Evolutionary conservation across 2,329 filamentous ascomycete species (phyloP), one percentile per base, ranked within the genome.

Genomic region (Aspergillus phoenicis): DNA sequence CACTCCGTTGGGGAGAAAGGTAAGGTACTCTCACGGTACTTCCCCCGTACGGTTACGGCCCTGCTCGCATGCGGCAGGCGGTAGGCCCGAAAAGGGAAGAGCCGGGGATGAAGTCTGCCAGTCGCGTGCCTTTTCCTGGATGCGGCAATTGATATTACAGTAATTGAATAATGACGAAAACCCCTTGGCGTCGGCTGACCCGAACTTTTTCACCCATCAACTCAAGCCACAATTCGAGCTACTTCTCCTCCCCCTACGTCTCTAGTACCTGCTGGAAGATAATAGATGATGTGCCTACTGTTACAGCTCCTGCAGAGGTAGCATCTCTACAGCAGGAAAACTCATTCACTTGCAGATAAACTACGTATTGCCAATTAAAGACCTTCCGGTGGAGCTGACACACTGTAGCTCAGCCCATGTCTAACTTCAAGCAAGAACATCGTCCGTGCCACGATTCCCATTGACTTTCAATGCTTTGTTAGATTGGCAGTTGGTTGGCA

Each of bases 61-160:
- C 8, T 47, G 41, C 8, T 26, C 39, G 17, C 39, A 24, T 28
- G 33, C 28, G 53, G 26, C 47, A 51, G 45, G 47, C 47, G 47
- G 47, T 51, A 51, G 47, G 47, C 26, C 47, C 26, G 26, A 51
- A 51, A 20, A 33, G 47, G 47, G 47, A 51, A 33, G 41, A 45
- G 41, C 41, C 41, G 36, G 52, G 10, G 22, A 33, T 20, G 22
- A n/a, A 22, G 28, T 30, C n/a, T 52, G 17, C 52, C 52, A 26
- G 53, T 56, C 53, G 53, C 53, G 53, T 56, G 53, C 53, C 39
- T 56, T 36, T 6, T 36, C 13, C 17, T 36, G 17, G 41, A 28
- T 26, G 13, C 38, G 36, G 52, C 20, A 55, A 5, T 56, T 39
- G 33, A 36, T 26, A 39, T 36, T 20, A 20, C 20, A 20, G 20